Conservation (phyloP, 2,329 filamentous ascomycete species). For the Pochonia chlamydosporia region DNA sequence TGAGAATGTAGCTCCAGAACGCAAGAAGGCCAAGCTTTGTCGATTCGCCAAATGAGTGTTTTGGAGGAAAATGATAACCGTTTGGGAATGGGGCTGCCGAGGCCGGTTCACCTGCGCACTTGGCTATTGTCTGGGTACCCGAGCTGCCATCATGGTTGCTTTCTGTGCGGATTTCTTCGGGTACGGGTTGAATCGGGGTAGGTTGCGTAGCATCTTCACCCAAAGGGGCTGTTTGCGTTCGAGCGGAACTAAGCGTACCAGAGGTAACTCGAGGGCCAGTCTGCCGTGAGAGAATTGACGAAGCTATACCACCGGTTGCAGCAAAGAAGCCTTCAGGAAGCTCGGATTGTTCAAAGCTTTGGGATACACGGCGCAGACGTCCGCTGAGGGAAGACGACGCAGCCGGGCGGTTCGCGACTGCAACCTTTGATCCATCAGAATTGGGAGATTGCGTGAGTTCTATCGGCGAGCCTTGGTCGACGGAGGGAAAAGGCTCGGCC, state of each 20-base stretch:
- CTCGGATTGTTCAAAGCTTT: constrained; percentile 38
- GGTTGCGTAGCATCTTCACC: background rate
- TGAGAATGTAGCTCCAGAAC: constrained; percentile 69
- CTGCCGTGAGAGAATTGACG: constrained; percentile 28
- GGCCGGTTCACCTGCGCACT: constrained; percentile 17
- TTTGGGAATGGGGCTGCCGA: constrained; percentile 46
- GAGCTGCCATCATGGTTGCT: constrained; percentile 11
- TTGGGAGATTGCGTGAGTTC: background rate
- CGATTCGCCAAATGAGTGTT: constrained; percentile 53
- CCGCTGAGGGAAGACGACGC: constrained; percentile 26
- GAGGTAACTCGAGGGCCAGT: constrained; percentile 13
- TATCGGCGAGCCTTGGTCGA: constrained; percentile 11
- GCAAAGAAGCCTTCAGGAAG: constrained; percentile 42
- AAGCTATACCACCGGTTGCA: constrained; percentile 39
- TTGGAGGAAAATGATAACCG: constrained; percentile 60
- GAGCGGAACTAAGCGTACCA: constrained; percentile 13
- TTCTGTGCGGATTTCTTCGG: constrained; percentile 2
- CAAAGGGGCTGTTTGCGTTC: constrained; percentile 2
- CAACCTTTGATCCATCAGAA: constrained; percentile 4
- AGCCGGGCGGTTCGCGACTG: constrained; percentile 17
- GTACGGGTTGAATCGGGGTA: constrained; percentile 1
- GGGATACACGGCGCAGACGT: constrained; percentile 25
- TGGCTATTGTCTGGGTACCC: constrained; percentile 14
- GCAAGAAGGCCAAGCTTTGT: constrained; percentile 51
- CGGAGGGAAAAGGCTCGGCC: constrained; percentile 21